Evolutionary conservation across 441 rosid genomes (phyloP).

Genomic region (Corymbia calophylla): DNA sequence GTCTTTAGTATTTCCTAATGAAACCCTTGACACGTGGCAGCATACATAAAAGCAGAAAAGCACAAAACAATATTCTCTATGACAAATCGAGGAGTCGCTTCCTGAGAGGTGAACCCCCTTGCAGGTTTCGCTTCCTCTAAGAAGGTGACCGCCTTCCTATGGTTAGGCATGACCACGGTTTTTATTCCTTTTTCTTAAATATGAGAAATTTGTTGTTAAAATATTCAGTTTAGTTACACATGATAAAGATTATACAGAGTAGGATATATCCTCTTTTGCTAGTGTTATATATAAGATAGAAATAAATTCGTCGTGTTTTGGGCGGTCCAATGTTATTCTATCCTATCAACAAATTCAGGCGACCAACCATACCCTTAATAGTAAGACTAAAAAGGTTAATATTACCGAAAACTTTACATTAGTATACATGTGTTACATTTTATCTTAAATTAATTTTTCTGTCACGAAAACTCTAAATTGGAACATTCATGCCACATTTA

Average conservation of each 20-base stretch:
- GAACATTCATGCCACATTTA: not conserved
- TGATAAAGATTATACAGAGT: not conserved
- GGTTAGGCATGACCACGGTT: not conserved
- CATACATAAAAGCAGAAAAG: not conserved
- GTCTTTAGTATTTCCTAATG: not conserved
- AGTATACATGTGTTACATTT: not conserved
- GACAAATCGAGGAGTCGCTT: not conserved
- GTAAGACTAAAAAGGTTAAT: not conserved
- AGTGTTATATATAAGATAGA: not conserved
- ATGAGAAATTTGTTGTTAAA: not conserved
- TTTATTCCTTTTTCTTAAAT: not conserved
- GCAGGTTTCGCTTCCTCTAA: not conserved
- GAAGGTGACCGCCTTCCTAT: not conserved
- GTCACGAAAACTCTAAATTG: not conserved
- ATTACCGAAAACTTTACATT: fast-evolving
- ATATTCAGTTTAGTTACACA: not conserved
- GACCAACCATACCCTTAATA: fast-evolving
- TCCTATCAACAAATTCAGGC: not conserved
- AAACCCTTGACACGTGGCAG: not conserved
- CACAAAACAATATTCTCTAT: not conserved
- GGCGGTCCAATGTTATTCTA: fast-evolving
- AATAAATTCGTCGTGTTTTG: too few relatives aligned
- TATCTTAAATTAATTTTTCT: fast-evolving
- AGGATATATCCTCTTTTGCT: not conserved
- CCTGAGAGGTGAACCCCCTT: not conserved